Percentiles rank a stretch among this genome's conserved stretches.
These are phyloP conservation scores for Kodamaea derodonti DNA, from an alignment of 1,139 yeast species.

Conservation along the genomic window DNA sequence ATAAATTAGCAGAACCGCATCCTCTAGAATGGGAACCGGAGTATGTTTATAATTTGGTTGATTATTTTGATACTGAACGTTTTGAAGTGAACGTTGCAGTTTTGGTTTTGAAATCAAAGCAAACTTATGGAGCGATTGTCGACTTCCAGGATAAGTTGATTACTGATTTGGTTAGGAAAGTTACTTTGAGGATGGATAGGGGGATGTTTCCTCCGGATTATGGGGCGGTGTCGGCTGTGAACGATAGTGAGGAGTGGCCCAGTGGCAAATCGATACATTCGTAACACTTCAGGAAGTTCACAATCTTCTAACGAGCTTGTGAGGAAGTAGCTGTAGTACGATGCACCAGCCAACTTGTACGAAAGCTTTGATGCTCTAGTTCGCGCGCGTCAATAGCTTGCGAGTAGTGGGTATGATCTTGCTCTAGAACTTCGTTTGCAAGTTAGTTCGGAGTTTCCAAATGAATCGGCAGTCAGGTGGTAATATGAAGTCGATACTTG, in stretches of 20 bases:
- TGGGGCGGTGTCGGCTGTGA: too few relatives aligned
- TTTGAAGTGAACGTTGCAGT: not conserved
- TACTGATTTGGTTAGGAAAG: not conserved
- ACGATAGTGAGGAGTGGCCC: not conserved
- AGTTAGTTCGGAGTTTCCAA: too few relatives aligned
- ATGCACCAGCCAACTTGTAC: not conserved
- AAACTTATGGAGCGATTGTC: not conserved
- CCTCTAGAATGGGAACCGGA: constrained; percentile 1
- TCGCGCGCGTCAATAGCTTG: too few relatives aligned
- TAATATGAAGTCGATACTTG: too few relatives aligned
- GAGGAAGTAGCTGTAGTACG: not conserved
- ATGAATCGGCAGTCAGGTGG: too few relatives aligned
- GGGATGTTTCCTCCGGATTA: not conserved
- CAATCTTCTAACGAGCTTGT: not conserved
- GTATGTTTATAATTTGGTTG: not conserved
- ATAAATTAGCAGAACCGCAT: not conserved
- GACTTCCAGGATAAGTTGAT: not conserved
- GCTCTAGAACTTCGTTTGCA: too few relatives aligned
- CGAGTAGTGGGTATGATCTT: too few relatives aligned
- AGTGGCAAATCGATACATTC: too few relatives aligned
- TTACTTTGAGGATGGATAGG: not conserved
- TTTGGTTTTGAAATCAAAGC: not conserved
- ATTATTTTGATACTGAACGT: not conserved
- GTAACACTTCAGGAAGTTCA: not conserved
- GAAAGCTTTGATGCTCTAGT: not conserved